Base-by-base conservation (phyloP, 163 green algal genomes). In the Scenedesmus sp. region DNA sequence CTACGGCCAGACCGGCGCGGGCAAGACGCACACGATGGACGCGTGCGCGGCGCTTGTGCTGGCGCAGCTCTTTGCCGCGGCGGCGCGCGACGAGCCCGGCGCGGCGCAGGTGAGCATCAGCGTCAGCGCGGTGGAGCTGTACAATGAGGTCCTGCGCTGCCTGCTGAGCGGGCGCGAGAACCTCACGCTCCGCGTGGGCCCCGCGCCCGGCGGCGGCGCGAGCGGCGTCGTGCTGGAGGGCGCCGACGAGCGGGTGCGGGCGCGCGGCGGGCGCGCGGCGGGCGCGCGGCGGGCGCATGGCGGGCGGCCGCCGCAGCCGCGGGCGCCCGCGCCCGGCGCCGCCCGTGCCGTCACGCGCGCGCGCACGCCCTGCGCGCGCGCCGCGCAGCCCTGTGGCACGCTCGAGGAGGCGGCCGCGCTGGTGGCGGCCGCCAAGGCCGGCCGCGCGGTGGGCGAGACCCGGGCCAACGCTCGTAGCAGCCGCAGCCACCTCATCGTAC, bases 21-120 rank as follows among this genome's bases (percentile, higher is more conserved):
- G 94, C 26, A 98, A 98, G 82, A 98, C 94, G 3, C 92, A 97
- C 86, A 98, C 94, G 29, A 97, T 98, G 93, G 88, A 85, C 33
- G 57, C 54, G n/a, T 51, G 60, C 71, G 67, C 36, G 1, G 15
- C 39, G 15, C 44, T 70, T 28, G 71, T 60, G 3, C 22, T 79
- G 58, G 29, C 60, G 28, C 71, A 79, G 42, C 58, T 79, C 17
- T 79, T 56, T 36, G 39, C 54, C 60, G 42, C 70, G 51, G 70
- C 56, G 57, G 65, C 56, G 1, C 31, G 51, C 0, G 67, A 70
- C 29, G 69, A 75, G 3, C 48, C 56, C 6, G 57, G 65, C 51
- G 51, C 81, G 11, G 51, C 81, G 15, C 83, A 92, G 48, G 85
- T 88, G 39, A 53, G 60, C 14, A 56, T 89, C 15, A 74, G 36